Evolutionary conservation across 2,329 filamentous ascomycete species (phyloP), one percentile per base, ranked within the genome.

Genomic region (Sclerotinia borealis): DNA sequence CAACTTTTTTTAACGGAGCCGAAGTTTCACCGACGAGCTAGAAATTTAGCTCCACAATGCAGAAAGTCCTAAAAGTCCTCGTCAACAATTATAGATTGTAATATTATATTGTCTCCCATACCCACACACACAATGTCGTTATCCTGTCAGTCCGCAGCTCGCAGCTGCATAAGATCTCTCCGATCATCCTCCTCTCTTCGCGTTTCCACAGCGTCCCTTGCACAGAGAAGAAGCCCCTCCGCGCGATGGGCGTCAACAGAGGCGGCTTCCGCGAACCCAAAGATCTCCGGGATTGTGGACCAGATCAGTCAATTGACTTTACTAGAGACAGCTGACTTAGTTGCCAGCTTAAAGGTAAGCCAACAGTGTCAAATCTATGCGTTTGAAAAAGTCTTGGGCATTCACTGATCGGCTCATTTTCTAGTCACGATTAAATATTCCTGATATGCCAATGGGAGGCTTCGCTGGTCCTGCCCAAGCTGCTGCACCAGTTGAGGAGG

Each of bases 271-370:
- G 78, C 81, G 67, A 96, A 91, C 79, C 92, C 95, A 68, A 99
- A 99, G 85, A 96, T 99, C 73, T 79, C 88, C 72, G 86, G 85
- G 65, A 99, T 99, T 75, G 95, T 99, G 74, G 93, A 99, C 77
- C 93, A 99, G 80, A 99, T 99, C 78, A 96, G 93, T 80, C 88
- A 95, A 85, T 89, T 99, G 85, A 99, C 93, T 50, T 84, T 99
- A 64, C 81, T 99, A 73, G 96, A 99, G 85, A 99, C 95, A 45
- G 93, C 96, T 64, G 95, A 98, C 76, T 83, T 99, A 65, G 95
- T 99, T 61, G 87, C 93, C 61, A 92, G 87, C 78, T 82, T 99
- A 76, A 99, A 99, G 90, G 95, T 98, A 79, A 61, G 74, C 36
- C 31, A 63, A 31, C 61, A 11, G 15, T n/a, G 11, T 13, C 11